Evolutionary conservation across 2,329 filamentous ascomycete genomes (phyloP), one percentile per base, ranked within the genome.

Genomic region (Neofusicoccum cordaticola): DNA sequence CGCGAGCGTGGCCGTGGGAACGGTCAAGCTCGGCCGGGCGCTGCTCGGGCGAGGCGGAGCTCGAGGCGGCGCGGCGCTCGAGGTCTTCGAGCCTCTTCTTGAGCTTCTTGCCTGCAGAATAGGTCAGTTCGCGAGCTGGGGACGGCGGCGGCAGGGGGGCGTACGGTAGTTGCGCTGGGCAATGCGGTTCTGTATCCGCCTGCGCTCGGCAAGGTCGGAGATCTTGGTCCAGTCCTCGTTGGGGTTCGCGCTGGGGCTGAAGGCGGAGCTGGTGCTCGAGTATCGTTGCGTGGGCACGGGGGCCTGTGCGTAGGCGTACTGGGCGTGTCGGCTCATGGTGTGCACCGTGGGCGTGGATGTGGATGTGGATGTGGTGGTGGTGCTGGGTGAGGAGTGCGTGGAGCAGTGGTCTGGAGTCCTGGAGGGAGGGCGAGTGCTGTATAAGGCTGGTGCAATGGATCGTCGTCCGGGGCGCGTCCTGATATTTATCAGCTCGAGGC

Each of bases 211-310:
- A 66, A 98, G 88, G 79, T 98, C 94, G 65, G 94, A 96, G 77
- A 98, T 97, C 87, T 97, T 96, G 75, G 94, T 97, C 94, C 94
- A 98, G 82, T 98, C 94, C 81, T 98, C 94, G 75, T 97, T 93
- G 63, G 94, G 91, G 78, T 96, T 96, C 72, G 93, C 94, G 68
- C 92, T 96, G 72, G 90, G 90, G 80, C 92, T 96, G 83, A 96
- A 97, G 71, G 94, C 94, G 80, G 92, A 97, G 82, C 92, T 97
- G 67, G 91, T 96, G 76, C 89, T 89, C 72, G 90, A 89, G 74
- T 92, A 89, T 77, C 90, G 87, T 60, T 88, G 83, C 66, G 79
- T 73, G 68, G 78, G 71, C 71, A 75, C 73, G 75, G 75, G 69
- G 67, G 77, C 67, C 70, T 75, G 71, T 65, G 76, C 72, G 69